Evolutionary conservation across 2,329 filamentous ascomycete genomes (phyloP).

Genomic region (Ophiostoma pallidulum): DNA sequence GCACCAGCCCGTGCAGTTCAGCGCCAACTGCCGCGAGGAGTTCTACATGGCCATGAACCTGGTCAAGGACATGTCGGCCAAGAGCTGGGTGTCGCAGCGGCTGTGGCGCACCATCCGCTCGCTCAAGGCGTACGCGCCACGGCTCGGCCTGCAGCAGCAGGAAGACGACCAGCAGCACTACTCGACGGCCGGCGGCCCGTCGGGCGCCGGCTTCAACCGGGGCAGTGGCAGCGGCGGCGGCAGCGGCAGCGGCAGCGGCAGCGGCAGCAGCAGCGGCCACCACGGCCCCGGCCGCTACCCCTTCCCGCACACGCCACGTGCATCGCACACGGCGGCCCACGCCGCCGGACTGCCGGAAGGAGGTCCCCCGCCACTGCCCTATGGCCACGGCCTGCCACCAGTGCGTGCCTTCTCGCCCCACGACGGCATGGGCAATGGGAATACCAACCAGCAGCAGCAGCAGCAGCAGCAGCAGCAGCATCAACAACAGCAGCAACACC

Average conservation of each 20-base stretch:
- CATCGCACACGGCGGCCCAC: no score
- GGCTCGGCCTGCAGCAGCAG: constrained; percentile 51
- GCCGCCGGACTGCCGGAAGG: no score
- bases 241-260: not conserved
- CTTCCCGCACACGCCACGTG: no score
- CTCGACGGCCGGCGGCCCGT: constrained; percentile 33
- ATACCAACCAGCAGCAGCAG: not conserved
- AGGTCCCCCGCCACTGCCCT: no score
- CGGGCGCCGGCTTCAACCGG: not conserved
- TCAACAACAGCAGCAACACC: not conserved
- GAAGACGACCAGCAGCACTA: constrained; percentile 43
- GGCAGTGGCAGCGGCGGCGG: not conserved
- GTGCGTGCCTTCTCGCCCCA: no score
- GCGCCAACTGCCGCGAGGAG: constrained; percentile 57
- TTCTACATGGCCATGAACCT: constrained; percentile 72
- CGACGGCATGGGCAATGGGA: not conserved
- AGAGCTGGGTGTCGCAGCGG: constrained; percentile 61
- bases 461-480: not conserved
- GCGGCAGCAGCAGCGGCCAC: constrained; percentile 1
- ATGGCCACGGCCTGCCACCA: no score
- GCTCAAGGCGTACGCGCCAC: constrained; percentile 62
- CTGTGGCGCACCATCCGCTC: constrained; percentile 64
- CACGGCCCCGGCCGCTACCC: no score
- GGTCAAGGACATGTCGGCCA: constrained; percentile 61
- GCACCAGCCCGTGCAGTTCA: constrained; percentile 65